Evolutionary conservation across 257 asterid genomes (phyloP).

Genomic region (Scutellaria baicalensis): DNA sequence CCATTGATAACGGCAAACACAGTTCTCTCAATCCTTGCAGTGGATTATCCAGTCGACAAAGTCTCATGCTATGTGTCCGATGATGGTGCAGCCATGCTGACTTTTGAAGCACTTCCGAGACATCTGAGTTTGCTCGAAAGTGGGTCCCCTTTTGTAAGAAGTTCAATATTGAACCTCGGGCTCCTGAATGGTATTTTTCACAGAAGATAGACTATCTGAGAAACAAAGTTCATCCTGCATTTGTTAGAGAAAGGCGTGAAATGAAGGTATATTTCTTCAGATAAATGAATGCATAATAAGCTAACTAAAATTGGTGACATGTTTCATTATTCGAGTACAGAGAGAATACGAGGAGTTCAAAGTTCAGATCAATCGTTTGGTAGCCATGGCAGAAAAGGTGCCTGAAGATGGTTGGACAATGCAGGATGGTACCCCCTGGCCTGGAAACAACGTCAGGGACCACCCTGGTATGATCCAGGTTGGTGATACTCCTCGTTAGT

Average conservation of each 20-base stretch:
- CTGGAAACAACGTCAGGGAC: conserved; percentile 77
- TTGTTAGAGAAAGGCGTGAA: conserved; percentile 77
- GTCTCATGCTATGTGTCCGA: conserved; percentile 87
- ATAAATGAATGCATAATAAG: too few species aligned
- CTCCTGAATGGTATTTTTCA: conserved; percentile 87
- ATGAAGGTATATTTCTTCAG: conserved; percentile 53
- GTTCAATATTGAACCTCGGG: conserved; percentile 79
- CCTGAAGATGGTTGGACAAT: conserved; percentile 96
- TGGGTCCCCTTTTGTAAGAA: conserved; percentile 90
- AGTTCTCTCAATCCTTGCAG: conserved; percentile 79
- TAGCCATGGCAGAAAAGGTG: conserved; percentile 66
- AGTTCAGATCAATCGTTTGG: conserved; percentile 61
- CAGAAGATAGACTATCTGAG: conserved; percentile 77
- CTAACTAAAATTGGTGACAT: not conserved
- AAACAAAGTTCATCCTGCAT: conserved; percentile 76
- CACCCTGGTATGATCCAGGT: conserved; percentile 99
- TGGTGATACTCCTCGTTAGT: not conserved
- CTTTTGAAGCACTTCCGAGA: conserved; percentile 89
- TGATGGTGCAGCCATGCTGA: conserved; percentile 93
- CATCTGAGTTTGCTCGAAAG: conserved; percentile 72
- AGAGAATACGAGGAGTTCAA: conserved; percentile 91
- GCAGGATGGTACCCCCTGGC: conserved; percentile 95
- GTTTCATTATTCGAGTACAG: conserved; percentile 27
- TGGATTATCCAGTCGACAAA: conserved; percentile 78
- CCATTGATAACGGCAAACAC: conserved; percentile 89